These are phyloP conservation scores for Paecilomyces dactylethromorphus DNA, from an alignment of 2,329 filamentous ascomycete genomes.

Conservation along the genomic window DNA sequence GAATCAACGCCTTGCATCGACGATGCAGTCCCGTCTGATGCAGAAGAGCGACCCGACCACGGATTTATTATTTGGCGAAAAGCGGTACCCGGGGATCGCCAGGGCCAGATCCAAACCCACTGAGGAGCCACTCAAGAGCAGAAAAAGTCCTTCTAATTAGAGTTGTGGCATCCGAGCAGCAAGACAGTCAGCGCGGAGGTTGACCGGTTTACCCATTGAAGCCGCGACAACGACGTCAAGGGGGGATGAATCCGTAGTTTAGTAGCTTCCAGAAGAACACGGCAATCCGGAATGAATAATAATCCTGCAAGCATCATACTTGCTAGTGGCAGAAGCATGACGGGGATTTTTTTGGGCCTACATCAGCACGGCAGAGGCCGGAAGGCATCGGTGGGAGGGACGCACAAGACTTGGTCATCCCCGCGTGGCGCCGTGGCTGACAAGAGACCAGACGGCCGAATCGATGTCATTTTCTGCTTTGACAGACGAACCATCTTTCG, in stretches of 20 bases:
- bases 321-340: not conserved
- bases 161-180: not conserved
- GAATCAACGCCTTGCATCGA: not conserved
- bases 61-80: not conserved
- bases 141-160: not conserved
- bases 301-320: not conserved
- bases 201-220: not conserved
- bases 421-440: conserved; percentile 2
- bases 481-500: not conserved
- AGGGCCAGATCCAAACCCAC: not conserved
- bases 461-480: not conserved
- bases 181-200: not conserved
- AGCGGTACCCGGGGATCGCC: not conserved
- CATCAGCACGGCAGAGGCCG: not conserved
- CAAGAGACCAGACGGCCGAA: not conserved
- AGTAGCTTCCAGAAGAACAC: not conserved
- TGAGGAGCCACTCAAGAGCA: not conserved
- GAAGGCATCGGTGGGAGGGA: not conserved
- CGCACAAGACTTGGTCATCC: not conserved
- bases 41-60: not conserved
- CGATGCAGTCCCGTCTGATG: not conserved
- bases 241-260: not conserved
- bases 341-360: not conserved
- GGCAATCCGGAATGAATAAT: not conserved
- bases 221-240: not conserved